Evolutionary conservation across 2,329 filamentous ascomycete species (phyloP).

Genomic region (Emmonsiellopsis sp.): DNA sequence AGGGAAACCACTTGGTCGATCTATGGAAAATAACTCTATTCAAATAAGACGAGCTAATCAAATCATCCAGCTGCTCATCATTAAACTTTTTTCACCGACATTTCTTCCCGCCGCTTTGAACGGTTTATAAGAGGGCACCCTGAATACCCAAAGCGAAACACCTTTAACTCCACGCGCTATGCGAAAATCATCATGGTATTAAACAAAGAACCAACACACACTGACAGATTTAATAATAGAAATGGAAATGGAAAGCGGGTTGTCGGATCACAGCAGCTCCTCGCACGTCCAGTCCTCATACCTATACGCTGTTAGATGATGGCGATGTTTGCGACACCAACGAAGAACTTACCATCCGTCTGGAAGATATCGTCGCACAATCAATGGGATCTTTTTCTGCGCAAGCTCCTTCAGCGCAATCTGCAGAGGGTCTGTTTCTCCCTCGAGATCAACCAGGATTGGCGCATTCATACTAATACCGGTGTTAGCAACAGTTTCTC

Average conservation of each 20-base stretch:
- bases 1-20: not conserved
- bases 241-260: not conserved
- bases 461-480: constrained; percentile 81
- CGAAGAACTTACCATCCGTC: constrained; percentile 72
- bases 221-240: not conserved
- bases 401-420: constrained; percentile 96
- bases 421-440: constrained; percentile 93
- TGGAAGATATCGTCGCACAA: constrained; percentile 88
- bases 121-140: not conserved
- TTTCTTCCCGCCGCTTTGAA: not conserved
- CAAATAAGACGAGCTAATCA: not conserved
- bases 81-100: not conserved
- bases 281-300: constrained; percentile 99
- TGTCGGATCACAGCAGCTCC: constrained; percentile 59
- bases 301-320: constrained; percentile 35
- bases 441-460: constrained; percentile 90
- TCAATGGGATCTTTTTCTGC: constrained; percentile 97
- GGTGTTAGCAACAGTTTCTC: constrained; percentile 15
- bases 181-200: constrained; percentile 4
- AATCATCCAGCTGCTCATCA: not conserved
- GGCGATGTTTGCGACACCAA: not conserved
- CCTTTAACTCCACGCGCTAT: constrained; percentile 13
- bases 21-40: not conserved
- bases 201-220: not conserved
- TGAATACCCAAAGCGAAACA: not conserved